A percentile compares a stretch with the other conserved stretches of the same genome.
Conservation (phyloP, 495 filamentous ascomycete genomes). For the Rostrohypoxylon terebratum region DNA sequence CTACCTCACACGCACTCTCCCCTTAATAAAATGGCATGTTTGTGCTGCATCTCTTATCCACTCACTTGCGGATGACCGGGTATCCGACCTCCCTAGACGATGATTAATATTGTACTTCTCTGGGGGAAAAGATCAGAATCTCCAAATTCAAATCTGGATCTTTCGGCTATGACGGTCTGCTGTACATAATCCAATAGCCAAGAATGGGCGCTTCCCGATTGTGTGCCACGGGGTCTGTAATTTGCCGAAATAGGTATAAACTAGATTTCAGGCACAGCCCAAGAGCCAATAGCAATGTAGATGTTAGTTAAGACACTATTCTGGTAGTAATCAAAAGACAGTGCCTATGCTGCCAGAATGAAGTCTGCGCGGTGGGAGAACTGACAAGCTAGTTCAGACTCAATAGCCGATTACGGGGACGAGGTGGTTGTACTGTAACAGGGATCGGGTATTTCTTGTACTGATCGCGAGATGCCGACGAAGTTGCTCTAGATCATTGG, state of each 20-base stretch:
- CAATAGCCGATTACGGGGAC: conserved; percentile 20
- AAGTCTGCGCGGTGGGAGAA: conserved; percentile 32
- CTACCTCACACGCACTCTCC: conserved; percentile 32
- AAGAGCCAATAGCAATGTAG: conserved; percentile 20
- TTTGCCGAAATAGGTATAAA: conserved; percentile 38
- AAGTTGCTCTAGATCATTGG: conserved; percentile 6
- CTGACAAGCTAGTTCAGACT: conserved; percentile 15
- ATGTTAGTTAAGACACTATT: conserved; percentile 20
- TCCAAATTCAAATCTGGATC: conserved; percentile 28
- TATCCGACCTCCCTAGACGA: conserved; percentile 3
- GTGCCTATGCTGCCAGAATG: conserved; percentile 17
- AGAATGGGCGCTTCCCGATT: conserved; percentile 38
- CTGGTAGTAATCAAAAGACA: conserved; percentile 21
- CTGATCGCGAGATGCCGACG: conserved; percentile 15
- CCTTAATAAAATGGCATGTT: conserved; percentile 40
- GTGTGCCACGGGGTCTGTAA: conserved; percentile 43
- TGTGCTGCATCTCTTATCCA: conserved; percentile 26
- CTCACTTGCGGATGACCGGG: conserved; percentile 30
- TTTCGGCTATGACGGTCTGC: conserved; percentile 32
- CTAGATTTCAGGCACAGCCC: conserved; percentile 33
- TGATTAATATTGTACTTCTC: conserved; percentile 9
- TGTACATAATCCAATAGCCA: conserved; percentile 30
- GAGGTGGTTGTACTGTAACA: not conserved
- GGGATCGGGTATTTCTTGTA: conserved; percentile 27
- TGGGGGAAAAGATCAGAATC: conserved; percentile 14